A percentile compares a stretch with the other conserved stretches of the same genome.
Conservation (phyloP, 2,329 filamentous ascomycete species). For the Colletotrichum eremochloae region DNA sequence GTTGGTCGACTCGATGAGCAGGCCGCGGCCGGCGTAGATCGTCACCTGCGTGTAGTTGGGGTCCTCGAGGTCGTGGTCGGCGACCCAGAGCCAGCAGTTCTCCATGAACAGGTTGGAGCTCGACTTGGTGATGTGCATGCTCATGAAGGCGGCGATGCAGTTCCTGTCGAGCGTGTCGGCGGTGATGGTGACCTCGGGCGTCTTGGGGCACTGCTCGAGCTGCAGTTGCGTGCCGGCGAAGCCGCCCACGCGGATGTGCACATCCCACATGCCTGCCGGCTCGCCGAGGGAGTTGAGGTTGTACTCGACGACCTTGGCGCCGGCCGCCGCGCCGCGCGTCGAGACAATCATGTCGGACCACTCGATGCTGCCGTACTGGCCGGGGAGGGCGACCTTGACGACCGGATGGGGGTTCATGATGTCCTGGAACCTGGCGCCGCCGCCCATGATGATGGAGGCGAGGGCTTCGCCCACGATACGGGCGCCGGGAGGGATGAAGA, state of each 20-base stretch:
- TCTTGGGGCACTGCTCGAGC: slow-evolving; percentile 70
- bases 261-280: slow-evolving; percentile 77
- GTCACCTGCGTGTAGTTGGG: slow-evolving; percentile 62
- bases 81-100: slow-evolving; percentile 62
- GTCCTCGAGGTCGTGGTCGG: slow-evolving; percentile 70
- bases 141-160: slow-evolving; percentile 59
- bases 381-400: slow-evolving; percentile 73
- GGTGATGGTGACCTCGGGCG: slow-evolving; percentile 45
- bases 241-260: slow-evolving; percentile 82
- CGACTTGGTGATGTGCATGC: slow-evolving; percentile 56
- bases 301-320: slow-evolving; percentile 80
- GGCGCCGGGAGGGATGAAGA: slow-evolving; percentile 61
- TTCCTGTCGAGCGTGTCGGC: slow-evolving; percentile 43
- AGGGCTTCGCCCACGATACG: slow-evolving; percentile 73
- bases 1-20: slow-evolving; percentile 60
- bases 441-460: slow-evolving; percentile 66
- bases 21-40: slow-evolving; percentile 65
- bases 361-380: slow-evolving; percentile 76
- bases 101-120: slow-evolving; percentile 57
- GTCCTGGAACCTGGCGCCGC: slow-evolving; percentile 68
- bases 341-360: slow-evolving; percentile 80
- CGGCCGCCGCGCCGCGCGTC: slow-evolving; percentile 74
- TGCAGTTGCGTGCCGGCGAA: slow-evolving; percentile 78
- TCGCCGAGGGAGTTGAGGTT: slow-evolving; percentile 69
- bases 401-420: slow-evolving; percentile 72